These are phyloP conservation scores for Colletotrichum eremochloae DNA, from an alignment of 2,329 filamentous ascomycete genomes.

Conservation along the genomic window DNA sequence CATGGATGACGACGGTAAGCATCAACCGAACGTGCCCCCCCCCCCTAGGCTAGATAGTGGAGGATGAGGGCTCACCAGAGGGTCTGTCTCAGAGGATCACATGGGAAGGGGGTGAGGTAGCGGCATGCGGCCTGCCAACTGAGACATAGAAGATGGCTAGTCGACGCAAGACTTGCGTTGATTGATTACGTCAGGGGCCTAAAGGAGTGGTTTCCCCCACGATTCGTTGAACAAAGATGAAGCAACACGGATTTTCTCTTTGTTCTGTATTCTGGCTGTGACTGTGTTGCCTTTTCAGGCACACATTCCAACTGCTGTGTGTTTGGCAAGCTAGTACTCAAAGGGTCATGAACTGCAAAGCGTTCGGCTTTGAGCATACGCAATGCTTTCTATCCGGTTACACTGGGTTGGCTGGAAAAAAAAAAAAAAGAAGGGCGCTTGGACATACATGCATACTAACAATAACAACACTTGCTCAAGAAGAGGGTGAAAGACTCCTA, in stretches of 20 bases:
- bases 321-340: neutral
- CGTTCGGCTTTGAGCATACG: neutral
- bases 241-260: neutral
- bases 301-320: neutral
- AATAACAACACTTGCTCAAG: neutral
- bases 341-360: neutral
- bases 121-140: slow-evolving; percentile 31
- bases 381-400: neutral
- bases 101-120: slow-evolving; percentile 12
- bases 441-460: neutral
- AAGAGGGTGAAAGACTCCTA: neutral
- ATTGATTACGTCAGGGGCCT: slow-evolving; percentile 1
- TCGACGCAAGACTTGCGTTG: neutral
- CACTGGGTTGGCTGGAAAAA: neutral
- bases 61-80: slow-evolving; percentile 6
- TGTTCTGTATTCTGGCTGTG: neutral
- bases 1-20: slow-evolving; percentile 11
- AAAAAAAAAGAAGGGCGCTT: too few species aligned
- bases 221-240: neutral
- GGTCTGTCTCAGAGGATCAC: slow-evolving; percentile 33
- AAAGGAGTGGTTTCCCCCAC: neutral
- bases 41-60: slow-evolving; percentile 13
- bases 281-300: neutral
- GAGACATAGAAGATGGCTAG: slow-evolving; percentile 21
- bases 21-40: slow-evolving; percentile 24